These are phyloP conservation scores for Sanguinoderma infundibulare DNA, from an alignment of 1,284 basidiomycete genomes.

Conservation along the genomic window DNA sequence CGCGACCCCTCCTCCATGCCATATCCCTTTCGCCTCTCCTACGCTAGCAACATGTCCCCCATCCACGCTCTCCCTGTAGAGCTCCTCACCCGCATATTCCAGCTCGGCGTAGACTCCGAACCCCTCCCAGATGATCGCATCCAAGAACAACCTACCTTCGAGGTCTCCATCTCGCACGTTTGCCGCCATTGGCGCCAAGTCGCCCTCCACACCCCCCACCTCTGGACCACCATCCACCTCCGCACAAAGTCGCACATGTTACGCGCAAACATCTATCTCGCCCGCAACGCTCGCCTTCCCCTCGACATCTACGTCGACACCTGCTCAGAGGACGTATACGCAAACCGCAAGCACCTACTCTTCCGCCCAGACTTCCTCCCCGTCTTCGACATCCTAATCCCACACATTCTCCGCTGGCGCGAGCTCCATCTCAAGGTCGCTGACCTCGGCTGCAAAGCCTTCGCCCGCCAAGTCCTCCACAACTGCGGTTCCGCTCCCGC, in stretches of 20 bases:
- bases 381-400: constrained; percentile 52
- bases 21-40: constrained; percentile 11
- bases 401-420: constrained; percentile 56
- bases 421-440: constrained; percentile 62
- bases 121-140: constrained; percentile 44
- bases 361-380: constrained; percentile 47
- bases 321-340: constrained; percentile 46
- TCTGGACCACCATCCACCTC: constrained; percentile 61
- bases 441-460: constrained; percentile 56
- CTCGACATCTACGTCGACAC: constrained; percentile 64
- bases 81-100: constrained; percentile 56
- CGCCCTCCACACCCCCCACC: constrained; percentile 49
- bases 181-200: constrained; percentile 57
- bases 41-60: constrained; percentile 27
- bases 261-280: constrained; percentile 51
- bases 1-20: constrained; percentile 14
- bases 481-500: constrained; percentile 52
- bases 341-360: constrained; percentile 50
- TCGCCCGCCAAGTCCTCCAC: constrained; percentile 52
- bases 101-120: constrained; percentile 52
- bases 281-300: constrained; percentile 40
- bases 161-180: constrained; percentile 57
- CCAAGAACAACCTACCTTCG: constrained; percentile 43
- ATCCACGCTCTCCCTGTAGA: constrained; percentile 58
- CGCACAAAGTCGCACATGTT: constrained; percentile 50